Evolutionary conservation across 169 alveolate genomes (phyloP), one percentile per base, ranked within the genome.

Genomic region (Eimeria zaria): DNA sequence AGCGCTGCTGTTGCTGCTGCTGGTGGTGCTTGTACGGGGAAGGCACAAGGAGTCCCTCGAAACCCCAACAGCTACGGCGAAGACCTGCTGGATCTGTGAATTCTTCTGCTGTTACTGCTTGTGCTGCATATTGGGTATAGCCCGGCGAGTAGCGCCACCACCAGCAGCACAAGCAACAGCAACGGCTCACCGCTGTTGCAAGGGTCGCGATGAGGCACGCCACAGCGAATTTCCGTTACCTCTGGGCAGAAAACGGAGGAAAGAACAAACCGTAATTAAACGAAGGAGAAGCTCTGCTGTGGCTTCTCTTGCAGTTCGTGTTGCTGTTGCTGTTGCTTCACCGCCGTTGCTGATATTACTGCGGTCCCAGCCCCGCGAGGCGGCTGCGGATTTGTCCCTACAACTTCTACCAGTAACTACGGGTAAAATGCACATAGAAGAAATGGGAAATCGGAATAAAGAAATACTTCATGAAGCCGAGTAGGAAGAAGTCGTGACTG

Each of bases 331-430:
- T 2, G 90, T 6, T n/a, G 67, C 73, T 39, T 27, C 71, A 27
- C 53, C 9, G 36, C 48, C 27, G 90, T 53, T 53, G 71, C 41
- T 1, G 48, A 18, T 69, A 33, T 12, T 36, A 51, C 51, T 69
- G 80, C 80, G 80, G 80, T 69, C 80, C 80, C 73, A 81, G 90
- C 90, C 71, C 71, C 90, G 51, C 39, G 62, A 51, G 90, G 90
- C 90, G 67, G 74, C 73, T 27, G 39, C 74, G 16, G 90, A 12
- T 44, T 8, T 46, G 89, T 69, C 30, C 71, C 53, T 81, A 18
- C 90, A 22, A 33, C 55, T 33, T 81, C 73, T 53, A 24, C 71
- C 30, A 16, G 9, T 7, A 4, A 30, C 33, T 14, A 16, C 7
- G 48, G 33, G 5, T 30, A 16, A 53, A 81, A 53, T n/a, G 51